These are phyloP conservation scores for Sugiyamaella americana DNA, from an alignment of 805 yeast species.

Conservation along the genomic window DNA sequence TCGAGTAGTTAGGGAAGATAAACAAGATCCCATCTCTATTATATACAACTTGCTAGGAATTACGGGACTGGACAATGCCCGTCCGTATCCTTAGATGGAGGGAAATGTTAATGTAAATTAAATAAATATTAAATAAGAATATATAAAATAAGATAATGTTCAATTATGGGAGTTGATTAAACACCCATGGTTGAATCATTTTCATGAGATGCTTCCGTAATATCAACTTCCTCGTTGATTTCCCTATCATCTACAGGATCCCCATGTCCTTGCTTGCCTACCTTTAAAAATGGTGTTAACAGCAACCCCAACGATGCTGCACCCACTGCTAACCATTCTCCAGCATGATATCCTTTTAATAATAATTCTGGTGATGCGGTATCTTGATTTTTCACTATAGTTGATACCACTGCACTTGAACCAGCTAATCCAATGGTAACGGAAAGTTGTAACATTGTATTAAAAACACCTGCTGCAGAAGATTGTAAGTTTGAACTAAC, in stretches of 20 bases:
- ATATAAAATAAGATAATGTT: too few species aligned
- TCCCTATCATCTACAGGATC: too few species aligned
- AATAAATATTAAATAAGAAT: too few species aligned
- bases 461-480: slow-evolving; percentile 45
- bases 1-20: too few species aligned
- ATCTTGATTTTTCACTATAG: slow-evolving; percentile 10
- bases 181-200: not conserved
- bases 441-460: slow-evolving; percentile 39
- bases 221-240: not conserved
- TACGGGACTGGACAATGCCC: too few species aligned
- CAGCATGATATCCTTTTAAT: slow-evolving; percentile 21
- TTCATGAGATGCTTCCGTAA: too few species aligned
- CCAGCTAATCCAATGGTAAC: slow-evolving; percentile 40
- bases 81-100: too few species aligned
- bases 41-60: too few species aligned
- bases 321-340: slow-evolving; percentile 39
- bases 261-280: slow-evolving; percentile 31
- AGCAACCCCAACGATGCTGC: slow-evolving; percentile 29
- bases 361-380: slow-evolving; percentile 12
- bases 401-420: slow-evolving; percentile 34
- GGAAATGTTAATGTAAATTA: too few species aligned
- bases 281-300: slow-evolving; percentile 31
- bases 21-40: too few species aligned
- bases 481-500: slow-evolving; percentile 38
- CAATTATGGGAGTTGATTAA: not conserved